Percentiles rank a stretch among this genome's conserved stretches.
These are phyloP conservation scores for Symbiodinium pilosum DNA, from an alignment of 73 alveolate species.

Conservation along the genomic window DNA sequence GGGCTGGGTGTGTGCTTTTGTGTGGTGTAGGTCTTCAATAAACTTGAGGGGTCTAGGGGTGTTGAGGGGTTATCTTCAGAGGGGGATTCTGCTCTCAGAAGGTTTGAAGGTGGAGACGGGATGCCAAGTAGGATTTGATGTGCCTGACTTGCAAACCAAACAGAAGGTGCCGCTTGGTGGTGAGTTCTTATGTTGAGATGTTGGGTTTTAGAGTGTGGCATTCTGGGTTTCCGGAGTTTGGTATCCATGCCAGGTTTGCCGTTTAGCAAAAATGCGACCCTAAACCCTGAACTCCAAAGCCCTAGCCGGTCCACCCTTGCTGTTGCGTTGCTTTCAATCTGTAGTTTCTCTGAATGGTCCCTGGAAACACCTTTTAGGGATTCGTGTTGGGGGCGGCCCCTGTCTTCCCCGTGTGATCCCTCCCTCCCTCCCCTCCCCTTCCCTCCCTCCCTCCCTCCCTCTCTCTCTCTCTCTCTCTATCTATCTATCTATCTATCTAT, in stretches of 20 bases:
- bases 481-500: too few relatives aligned
- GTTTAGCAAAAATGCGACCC: not conserved
- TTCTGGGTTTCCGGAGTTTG: not conserved
- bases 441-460: too few relatives aligned
- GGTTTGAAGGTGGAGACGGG: not conserved
- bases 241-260: not conserved
- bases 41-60: not conserved
- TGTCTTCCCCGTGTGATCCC: too few relatives aligned
- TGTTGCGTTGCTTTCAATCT: too few relatives aligned
- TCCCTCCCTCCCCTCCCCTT: too few relatives aligned
- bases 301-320: too few relatives aligned
- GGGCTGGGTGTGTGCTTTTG: not conserved
- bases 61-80: not conserved
- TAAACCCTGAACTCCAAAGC: too few relatives aligned
- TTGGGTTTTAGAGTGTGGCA: not conserved
- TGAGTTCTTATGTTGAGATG: not conserved
- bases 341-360: too few relatives aligned
- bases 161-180: not conserved
- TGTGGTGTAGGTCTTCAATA: not conserved
- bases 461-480: too few relatives aligned
- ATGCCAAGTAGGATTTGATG: not conserved
- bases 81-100: not conserved
- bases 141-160: not conserved
- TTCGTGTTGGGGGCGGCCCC: too few relatives aligned
- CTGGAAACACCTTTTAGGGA: too few relatives aligned